These are phyloP conservation scores for Colletotrichum euphorbiae DNA, from an alignment of 2,329 filamentous ascomycete species.

Conservation along the genomic window DNA sequence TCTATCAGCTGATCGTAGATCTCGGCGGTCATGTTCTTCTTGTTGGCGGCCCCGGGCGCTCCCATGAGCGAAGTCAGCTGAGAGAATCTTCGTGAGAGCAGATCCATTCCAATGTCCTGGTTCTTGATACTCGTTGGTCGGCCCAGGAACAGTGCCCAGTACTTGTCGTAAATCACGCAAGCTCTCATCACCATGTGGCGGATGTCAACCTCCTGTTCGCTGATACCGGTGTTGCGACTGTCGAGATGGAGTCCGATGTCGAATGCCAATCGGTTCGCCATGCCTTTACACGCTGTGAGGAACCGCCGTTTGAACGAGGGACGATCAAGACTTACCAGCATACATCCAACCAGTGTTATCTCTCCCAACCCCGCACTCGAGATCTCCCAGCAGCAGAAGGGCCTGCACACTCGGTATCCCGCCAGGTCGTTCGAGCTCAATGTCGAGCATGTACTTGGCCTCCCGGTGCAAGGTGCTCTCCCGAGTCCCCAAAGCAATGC, in stretches of 20 bases:
- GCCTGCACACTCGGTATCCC: conserved; percentile 65
- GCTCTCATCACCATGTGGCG: conserved; percentile 64
- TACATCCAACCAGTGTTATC: conserved; percentile 68
- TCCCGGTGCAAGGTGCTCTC: conserved; percentile 66
- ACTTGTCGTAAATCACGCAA: conserved; percentile 65
- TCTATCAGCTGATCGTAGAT: conserved; percentile 65
- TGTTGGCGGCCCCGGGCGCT: conserved; percentile 46
- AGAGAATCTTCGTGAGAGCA: conserved; percentile 59
- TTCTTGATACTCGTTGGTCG: conserved; percentile 65
- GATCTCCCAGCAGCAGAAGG: conserved; percentile 62
- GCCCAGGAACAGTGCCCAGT: conserved; percentile 67
- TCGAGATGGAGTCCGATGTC: conserved; percentile 63
- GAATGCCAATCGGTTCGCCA: conserved; percentile 59
- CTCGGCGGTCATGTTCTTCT: conserved; percentile 45
- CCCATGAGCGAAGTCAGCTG: conserved; percentile 52
- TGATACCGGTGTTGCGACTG: conserved; percentile 54
- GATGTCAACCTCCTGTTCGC: conserved; percentile 59
- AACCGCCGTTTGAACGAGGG: conserved; percentile 41
- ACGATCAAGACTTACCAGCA: conserved; percentile 52
- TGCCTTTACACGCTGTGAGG: conserved; percentile 44
- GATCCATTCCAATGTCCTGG: conserved; percentile 61
- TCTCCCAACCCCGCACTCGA: conserved; percentile 65
- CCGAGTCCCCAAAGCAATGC: conserved; percentile 57
- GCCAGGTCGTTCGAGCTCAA: conserved; percentile 63
- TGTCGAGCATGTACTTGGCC: conserved; percentile 65